Conservation (phyloP, 2,329 filamentous ascomycete genomes). For the Dendryphion nanum region DNA sequence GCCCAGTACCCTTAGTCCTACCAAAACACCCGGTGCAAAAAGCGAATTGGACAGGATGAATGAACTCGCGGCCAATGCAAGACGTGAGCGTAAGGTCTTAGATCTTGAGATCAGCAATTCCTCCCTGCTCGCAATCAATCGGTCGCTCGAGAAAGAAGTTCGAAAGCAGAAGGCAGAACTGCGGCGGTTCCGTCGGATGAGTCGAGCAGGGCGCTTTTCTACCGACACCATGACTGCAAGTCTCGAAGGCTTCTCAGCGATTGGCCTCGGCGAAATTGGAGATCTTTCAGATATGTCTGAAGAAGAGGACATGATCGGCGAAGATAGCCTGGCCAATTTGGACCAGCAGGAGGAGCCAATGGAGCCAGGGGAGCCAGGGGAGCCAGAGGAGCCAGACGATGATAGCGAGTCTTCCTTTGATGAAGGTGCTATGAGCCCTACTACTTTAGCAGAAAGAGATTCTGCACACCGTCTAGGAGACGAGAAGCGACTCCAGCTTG, state of each 20-base stretch:
- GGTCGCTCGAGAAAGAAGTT: slow-evolving; percentile 85
- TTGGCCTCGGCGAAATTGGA: slow-evolving; percentile 33
- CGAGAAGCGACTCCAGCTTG: slow-evolving; percentile 77
- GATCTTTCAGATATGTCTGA: slow-evolving; percentile 39
- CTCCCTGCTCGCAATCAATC: slow-evolving; percentile 90
- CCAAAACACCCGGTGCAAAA: slow-evolving; percentile 51
- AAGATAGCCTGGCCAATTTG: too few species aligned
- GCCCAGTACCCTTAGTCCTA: slow-evolving; percentile 53
- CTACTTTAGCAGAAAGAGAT: slow-evolving; percentile 42
- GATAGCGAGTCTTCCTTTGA: slow-evolving; percentile 53
- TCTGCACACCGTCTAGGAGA: slow-evolving; percentile 66
- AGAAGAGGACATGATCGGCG: slow-evolving; percentile 24
- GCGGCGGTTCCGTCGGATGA: slow-evolving; percentile 80
- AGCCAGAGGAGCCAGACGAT: slow-evolving; percentile 45
- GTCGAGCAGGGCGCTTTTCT: slow-evolving; percentile 73
- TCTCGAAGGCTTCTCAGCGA: slow-evolving; percentile 40
- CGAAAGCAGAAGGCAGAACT: slow-evolving; percentile 88
- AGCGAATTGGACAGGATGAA: slow-evolving; percentile 60
- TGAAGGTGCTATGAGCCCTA: slow-evolving; percentile 45
- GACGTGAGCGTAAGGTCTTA: slow-evolving; percentile 89
- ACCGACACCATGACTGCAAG: slow-evolving; percentile 52
- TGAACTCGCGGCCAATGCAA: slow-evolving; percentile 81
- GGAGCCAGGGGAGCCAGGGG: slow-evolving; percentile 11
- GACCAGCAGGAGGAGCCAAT: slow-evolving; percentile 39
- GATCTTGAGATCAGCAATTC: slow-evolving; percentile 97